A percentile compares a stretch with the other conserved stretches of the same genome.
phyloP scores from a whole-genome alignment of 164 flowering plant species.

The Berberis vulgaris region DNA sequence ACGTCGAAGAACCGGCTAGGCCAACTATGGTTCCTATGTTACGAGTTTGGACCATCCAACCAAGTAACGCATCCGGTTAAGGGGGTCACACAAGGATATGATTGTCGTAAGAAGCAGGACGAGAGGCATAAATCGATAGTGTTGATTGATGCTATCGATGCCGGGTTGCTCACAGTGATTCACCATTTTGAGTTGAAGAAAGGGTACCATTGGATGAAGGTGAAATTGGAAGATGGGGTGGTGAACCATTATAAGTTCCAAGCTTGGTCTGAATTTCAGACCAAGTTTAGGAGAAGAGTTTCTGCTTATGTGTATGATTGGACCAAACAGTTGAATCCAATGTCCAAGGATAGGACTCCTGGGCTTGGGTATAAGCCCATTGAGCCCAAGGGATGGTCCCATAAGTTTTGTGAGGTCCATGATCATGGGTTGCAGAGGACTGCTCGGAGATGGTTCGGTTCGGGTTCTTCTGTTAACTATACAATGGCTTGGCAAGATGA shows the following conservation, averaged over 20 bases:
- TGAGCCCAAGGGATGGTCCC: conserved; percentile 66
- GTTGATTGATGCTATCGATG: conserved; percentile 39
- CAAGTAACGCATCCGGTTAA: conserved; percentile 39
- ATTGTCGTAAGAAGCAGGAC: conserved; percentile 40
- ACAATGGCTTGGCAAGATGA: conserved; percentile 44
- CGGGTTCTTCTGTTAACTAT: conserved; percentile 10
- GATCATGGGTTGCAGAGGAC: conserved; percentile 42
- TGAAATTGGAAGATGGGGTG: conserved; percentile 20
- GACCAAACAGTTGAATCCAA: conserved; percentile 38
- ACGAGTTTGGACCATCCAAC: conserved; percentile 78
- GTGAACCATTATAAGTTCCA: conserved; percentile 96
- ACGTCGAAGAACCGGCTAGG: conserved; percentile 18
- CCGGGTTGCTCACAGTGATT: conserved; percentile 44
- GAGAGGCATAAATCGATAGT: conserved; percentile 82
- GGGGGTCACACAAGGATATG: conserved; percentile 90
- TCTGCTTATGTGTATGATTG: conserved; percentile 89
- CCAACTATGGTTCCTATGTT: conserved; percentile 42
- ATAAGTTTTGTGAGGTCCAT: conserved; percentile 62
- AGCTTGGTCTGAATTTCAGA: conserved; percentile 86
- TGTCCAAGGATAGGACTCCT: conserved; percentile 70
- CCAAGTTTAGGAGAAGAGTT: conserved; percentile 75
- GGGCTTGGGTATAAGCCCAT: conserved; percentile 60
- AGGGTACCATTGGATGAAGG: conserved; percentile 18
- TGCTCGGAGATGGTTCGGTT: conserved; percentile 53
- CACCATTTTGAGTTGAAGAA: conserved; percentile 64